A percentile compares a stretch with the other conserved stretches of the same genome.
Evolutionary conservation across 345 rosid genomes (phyloP).

Genomic region (Gossypium stocksii): DNA sequence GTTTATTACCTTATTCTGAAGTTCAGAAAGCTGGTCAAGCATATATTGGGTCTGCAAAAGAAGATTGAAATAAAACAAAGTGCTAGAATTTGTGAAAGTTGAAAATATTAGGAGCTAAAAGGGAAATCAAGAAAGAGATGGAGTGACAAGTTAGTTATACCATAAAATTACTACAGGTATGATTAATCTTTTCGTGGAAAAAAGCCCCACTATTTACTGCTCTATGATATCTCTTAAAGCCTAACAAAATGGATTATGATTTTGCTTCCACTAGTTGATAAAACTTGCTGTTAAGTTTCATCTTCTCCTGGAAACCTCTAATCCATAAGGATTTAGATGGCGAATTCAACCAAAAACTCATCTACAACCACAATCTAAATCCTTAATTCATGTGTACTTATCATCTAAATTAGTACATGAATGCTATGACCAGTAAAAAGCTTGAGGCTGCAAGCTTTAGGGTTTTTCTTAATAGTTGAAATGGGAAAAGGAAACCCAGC

Average conservation of each 20-base stretch:
- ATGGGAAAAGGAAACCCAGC: no score
- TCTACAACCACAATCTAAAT: no score
- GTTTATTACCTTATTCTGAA: constrained; percentile 64
- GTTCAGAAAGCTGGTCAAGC: constrained; percentile 95
- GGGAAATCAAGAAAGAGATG: neutral
- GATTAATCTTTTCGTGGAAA: neutral
- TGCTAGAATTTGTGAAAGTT: neutral
- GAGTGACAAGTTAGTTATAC: neutral
- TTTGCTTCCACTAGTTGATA: no score
- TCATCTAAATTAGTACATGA: no score
- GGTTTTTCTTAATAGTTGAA: no score
- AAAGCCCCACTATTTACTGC: neutral
- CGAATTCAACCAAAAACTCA: no score
- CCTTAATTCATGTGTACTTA: no score
- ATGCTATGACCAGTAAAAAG: no score
- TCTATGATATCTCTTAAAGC: neutral
- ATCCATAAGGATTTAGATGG: no score
- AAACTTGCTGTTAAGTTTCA: no score
- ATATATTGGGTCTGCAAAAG: constrained; percentile 69
- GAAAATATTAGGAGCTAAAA: neutral
- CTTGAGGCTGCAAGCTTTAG: no score
- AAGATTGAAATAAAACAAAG: neutral
- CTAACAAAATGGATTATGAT: neutral
- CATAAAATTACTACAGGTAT: neutral
- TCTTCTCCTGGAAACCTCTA: no score